Evolutionary conservation across 345 rosid species (phyloP).

Genomic region (Cardiospermum halicacabum): DNA sequence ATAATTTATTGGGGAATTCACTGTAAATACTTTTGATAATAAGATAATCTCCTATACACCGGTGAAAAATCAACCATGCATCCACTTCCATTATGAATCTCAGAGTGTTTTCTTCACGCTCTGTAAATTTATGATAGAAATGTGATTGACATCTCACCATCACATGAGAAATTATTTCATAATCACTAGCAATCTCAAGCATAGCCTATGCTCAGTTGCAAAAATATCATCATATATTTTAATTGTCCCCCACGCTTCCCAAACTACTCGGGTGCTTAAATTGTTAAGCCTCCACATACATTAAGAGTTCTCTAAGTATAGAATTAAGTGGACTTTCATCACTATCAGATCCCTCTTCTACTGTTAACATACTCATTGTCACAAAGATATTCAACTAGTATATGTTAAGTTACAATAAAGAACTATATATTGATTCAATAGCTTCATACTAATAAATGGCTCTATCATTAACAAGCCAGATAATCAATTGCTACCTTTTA

Average conservation of each 20-base stretch:
- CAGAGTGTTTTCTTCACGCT: no score
- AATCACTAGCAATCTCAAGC: no score
- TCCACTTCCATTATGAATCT: no score
- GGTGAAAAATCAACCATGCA: no score
- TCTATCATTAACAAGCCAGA: not conserved
- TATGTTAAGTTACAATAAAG: not conserved
- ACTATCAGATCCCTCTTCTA: constrained; percentile 1
- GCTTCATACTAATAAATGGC: not conserved
- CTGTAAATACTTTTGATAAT: no score
- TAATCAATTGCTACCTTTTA: not conserved
- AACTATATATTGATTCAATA: not conserved
- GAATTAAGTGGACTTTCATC: not conserved
- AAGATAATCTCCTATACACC: no score
- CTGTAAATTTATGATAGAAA: no score
- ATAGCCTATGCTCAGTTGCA: not conserved
- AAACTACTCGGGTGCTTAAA: not conserved
- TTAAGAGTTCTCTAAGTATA: not conserved
- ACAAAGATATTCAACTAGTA: not conserved
- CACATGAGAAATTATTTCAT: no score
- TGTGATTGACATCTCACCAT: no score
- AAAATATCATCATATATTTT: not conserved
- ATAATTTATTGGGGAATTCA: no score
- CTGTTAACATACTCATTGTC: not conserved
- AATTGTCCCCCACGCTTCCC: not conserved
- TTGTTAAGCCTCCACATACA: not conserved